Evolutionary conservation across 2,329 filamentous ascomycete species (phyloP), one percentile per base, ranked within the genome.

Genomic region (Fusarium caatingaense): DNA sequence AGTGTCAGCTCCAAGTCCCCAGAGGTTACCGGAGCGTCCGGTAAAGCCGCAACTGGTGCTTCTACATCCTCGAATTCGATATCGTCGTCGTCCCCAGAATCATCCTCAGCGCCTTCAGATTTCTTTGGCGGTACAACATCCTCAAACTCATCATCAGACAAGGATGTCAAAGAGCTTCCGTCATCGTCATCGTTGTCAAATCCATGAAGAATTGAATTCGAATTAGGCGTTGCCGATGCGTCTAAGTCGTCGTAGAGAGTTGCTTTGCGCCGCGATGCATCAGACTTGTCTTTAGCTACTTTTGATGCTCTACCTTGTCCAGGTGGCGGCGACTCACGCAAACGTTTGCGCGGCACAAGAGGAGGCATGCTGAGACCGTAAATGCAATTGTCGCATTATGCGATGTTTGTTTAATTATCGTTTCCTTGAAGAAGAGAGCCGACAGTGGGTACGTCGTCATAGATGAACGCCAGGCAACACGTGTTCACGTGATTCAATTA

Each of bases 1-100:
- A 97, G 81, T 0, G 91, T 95, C 73, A 97, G 82, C 70, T 95
- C 91, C 34, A 97, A 83, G 75, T 94, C 91, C 13, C 90, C 90
- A 2, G 88, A 84, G 2, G 88, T 83, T 4, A 81, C 79, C 51
- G 85, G 82, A 8, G 85, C 82, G 80, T 83, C 64, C 77, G 79
- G 68, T 77, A 80, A 74, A 3, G 80, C 77, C 13, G 89, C 87
- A 68, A 88, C 86, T 66, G 90, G 89, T 42, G 90, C 90, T 64
- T 88, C 87, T 7, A 91, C 85, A 51, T 90, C 87, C 40, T 90
- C 88, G 34, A 90, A 86, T 12, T 87, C 86, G 41, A 91, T 85
- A 15, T 84, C 82, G 1, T 82, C 83, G 8, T 82, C 79, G 2
- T 81, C 73, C 8, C 57, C 72, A 4, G 67, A 69, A 10, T 70